These are phyloP conservation scores for Claviceps quebecensis DNA, from an alignment of 2,329 filamentous ascomycete species.

Conservation along the genomic window DNA sequence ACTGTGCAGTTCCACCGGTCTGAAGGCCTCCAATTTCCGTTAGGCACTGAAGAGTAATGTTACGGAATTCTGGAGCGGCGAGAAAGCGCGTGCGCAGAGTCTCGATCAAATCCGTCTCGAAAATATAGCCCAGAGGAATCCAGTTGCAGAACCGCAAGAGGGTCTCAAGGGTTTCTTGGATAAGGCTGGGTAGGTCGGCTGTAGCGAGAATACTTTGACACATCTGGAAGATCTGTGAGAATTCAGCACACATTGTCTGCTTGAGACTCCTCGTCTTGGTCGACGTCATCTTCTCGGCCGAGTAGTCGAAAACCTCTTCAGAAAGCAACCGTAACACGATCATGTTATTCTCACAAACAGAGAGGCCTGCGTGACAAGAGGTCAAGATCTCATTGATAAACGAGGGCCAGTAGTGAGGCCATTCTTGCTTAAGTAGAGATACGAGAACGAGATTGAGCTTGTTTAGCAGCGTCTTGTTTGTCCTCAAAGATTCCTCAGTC, in stretches of 20 bases:
- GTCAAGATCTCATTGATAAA: slow-evolving; percentile 99
- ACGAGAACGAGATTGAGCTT: slow-evolving; percentile 97
- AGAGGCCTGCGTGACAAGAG: slow-evolving; percentile 86
- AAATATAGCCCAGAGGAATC: slow-evolving; percentile 97
- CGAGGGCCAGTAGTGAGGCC: slow-evolving; percentile 98
- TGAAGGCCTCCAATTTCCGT: slow-evolving; percentile 94
- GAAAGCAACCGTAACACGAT: slow-evolving; percentile 88
- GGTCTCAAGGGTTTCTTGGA: slow-evolving; percentile 95
- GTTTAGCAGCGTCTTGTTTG: slow-evolving; percentile 82
- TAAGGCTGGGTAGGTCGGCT: slow-evolving; percentile 72
- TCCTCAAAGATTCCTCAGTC: slow-evolving; percentile 74
- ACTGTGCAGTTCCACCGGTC: slow-evolving; percentile 54
- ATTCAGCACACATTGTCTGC: slow-evolving; percentile 97
- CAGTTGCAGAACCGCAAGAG: slow-evolving; percentile 94
- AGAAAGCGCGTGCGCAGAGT: slow-evolving; percentile 86
- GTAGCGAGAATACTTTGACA: slow-evolving; percentile 91
- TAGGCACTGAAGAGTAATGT: slow-evolving; percentile 89
- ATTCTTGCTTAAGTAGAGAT: slow-evolving; percentile 96
- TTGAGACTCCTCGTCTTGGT: slow-evolving; percentile 92
- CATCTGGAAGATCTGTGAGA: slow-evolving; percentile 94
- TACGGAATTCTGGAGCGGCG: slow-evolving; percentile 87
- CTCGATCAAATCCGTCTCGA: slow-evolving; percentile 92
- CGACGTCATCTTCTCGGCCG: slow-evolving; percentile 98
- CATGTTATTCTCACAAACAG: slow-evolving; percentile 99
- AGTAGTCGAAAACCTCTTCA: slow-evolving; percentile 98